Conservation (phyloP, 768 basidiomycete species). For the Suillus bovinus region DNA sequence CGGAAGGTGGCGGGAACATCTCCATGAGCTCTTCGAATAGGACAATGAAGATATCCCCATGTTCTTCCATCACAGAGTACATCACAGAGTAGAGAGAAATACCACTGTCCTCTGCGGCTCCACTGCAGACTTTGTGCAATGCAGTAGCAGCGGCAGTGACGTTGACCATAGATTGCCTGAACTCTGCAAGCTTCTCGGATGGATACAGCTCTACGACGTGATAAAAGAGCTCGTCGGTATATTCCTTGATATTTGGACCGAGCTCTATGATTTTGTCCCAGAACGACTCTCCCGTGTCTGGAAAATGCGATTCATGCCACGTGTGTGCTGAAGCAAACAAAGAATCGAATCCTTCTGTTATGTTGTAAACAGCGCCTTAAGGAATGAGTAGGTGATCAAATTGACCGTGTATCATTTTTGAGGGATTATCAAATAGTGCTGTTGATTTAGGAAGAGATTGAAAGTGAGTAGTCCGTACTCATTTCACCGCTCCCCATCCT, state of each 20-base stretch:
- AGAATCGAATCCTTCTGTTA: not conserved
- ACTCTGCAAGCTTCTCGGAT: not conserved
- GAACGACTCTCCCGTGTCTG: not conserved
- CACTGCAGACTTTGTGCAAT: not conserved
- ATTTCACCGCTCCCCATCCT: not conserved
- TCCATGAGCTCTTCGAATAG: slow-evolving; percentile 27
- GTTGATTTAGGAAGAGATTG: not conserved
- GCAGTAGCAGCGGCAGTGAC: not conserved
- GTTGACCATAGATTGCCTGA: not conserved
- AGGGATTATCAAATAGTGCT: not conserved
- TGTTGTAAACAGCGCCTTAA: not conserved
- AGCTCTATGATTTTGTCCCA: not conserved
- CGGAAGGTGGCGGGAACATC: slow-evolving; percentile 30
- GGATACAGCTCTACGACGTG: not conserved
- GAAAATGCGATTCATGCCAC: not conserved
- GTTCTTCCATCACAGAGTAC: slow-evolving; percentile 19
- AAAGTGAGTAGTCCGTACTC: not conserved
- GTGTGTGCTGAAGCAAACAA: not conserved
- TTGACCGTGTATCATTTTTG: not conserved
- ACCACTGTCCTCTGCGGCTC: not conserved
- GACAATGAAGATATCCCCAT: slow-evolving; percentile 13
- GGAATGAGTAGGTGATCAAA: not conserved
- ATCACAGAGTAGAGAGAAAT: slow-evolving; percentile 19
- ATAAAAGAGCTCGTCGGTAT: not conserved
- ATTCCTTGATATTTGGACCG: not conserved